Evolutionary conservation across 352 stramenopile genomes (phyloP), one percentile per base, ranked within the genome.

Genomic region (Phytopythium oedochilum): DNA sequence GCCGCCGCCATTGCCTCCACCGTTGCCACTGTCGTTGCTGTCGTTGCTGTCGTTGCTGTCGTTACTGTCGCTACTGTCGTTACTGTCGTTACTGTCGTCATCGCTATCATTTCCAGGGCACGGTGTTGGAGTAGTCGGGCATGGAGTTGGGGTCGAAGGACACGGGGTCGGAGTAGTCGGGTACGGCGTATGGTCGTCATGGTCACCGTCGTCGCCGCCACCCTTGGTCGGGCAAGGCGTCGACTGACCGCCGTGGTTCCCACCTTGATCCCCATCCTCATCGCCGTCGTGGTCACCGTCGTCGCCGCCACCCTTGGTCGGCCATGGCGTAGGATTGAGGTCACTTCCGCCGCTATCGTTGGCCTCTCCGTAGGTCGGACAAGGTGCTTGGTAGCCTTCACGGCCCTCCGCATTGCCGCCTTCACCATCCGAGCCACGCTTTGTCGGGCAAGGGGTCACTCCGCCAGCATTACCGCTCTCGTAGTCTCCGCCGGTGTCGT

Each of bases 391-490:
- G n/a, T 47, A 20, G n/a, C n/a, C 23, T 2, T 2, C 40, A 47
- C 28, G 35, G 2, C 8, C 35, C 5, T 14, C 12, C 14, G 14
- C 20, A 17, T 17, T 11, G 32, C 14, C 35, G 1, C 35, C 35
- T 22, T 40, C 40, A 29, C n/a, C n/a, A 9, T 47, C 40, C 11
- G 9, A 9, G 20, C 40, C 20, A 3, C 6, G 7, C 40, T 28
- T 47, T 12, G 61, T 68, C 10, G 55, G 55, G 10, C 55, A 60
- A 6, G 61, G 61, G n/a, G 55, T 68, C 8, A 32, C 23, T 20
- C 43, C 17, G 15, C 26, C 23, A 20, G 25, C 14, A 12, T 20
- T 17, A 12, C 43, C 23, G 25, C 43, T 31, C 23, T 50, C 43
- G 15, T 34, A 18, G 43, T 50, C 11, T 8, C 43, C 43, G 15